phyloP scores from a whole-genome alignment of 495 filamentous ascomycete genomes.

The Podospora anserina region DNA sequence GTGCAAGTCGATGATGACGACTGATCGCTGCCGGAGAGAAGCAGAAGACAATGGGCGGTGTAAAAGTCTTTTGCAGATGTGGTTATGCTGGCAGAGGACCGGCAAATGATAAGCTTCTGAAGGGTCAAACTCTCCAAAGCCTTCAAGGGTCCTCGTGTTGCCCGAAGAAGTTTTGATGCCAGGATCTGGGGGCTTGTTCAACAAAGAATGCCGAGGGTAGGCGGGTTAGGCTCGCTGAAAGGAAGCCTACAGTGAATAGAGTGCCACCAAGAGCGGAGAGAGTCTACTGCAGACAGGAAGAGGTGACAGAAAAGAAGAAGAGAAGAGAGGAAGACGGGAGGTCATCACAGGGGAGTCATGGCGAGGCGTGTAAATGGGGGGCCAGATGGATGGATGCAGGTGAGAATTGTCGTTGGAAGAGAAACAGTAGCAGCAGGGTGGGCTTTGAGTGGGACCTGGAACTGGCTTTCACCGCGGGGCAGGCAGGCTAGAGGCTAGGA shows the following conservation, averaged over 20 bases:
- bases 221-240: slow-evolving; percentile 2
- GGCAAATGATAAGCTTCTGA: neutral
- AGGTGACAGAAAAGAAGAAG: slow-evolving; percentile 14
- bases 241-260: slow-evolving; percentile 1
- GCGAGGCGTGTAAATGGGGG: slow-evolving; percentile 11
- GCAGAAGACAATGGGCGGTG: neutral
- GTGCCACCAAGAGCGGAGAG: neutral
- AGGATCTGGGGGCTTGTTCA: slow-evolving; percentile 2
- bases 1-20: neutral
- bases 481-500: slow-evolving; percentile 12
- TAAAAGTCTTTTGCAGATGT: neutral
- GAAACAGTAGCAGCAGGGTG: slow-evolving; percentile 15
- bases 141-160: slow-evolving; percentile 7
- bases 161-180: slow-evolving; percentile 15
- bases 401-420: slow-evolving; percentile 10
- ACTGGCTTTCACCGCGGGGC: slow-evolving; percentile 26
- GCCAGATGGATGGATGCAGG: neutral
- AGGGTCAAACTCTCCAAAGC: neutral
- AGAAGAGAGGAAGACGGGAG: slow-evolving; percentile 12
- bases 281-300: slow-evolving; percentile 11
- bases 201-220: slow-evolving; percentile 37
- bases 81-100: neutral
- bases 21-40: neutral
- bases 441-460: neutral
- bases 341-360: slow-evolving; percentile 29